Conservation (phyloP, 352 stramenopile genomes). For the Phytophthora palmivora region DNA sequence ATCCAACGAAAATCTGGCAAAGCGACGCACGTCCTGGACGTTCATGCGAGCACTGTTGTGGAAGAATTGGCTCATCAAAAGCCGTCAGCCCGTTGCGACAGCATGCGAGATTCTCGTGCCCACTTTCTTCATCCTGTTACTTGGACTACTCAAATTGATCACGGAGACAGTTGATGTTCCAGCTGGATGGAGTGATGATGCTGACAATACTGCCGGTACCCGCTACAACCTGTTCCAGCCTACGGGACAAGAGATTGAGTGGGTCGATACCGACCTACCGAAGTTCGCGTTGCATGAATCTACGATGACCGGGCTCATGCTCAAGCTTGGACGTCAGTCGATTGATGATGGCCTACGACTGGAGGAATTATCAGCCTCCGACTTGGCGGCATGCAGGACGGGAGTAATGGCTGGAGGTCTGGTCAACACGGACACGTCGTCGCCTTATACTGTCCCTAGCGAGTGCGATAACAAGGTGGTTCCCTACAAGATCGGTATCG, state of each 20-base stretch:
- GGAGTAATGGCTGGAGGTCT: conserved; percentile 42
- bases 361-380: conserved; percentile 40
- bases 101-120: conserved; percentile 61
- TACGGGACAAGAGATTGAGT: conserved; percentile 37
- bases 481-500: conserved; percentile 66
- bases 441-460: conserved; percentile 34
- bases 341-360: conserved; percentile 42
- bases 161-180: conserved; percentile 52
- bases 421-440: conserved; percentile 43
- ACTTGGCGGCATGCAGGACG: conserved; percentile 32
- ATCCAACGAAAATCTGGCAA: conserved; percentile 1
- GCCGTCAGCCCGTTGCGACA: conserved; percentile 50
- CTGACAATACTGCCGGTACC: conserved; percentile 21
- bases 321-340: conserved; percentile 51
- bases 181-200: conserved; percentile 51
- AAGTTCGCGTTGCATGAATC: conserved; percentile 59
- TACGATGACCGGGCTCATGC: conserved; percentile 61
- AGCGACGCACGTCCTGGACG: conserved; percentile 18
- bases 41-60: conserved; percentile 53
- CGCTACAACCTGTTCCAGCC: conserved; percentile 62
- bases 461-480: conserved; percentile 48
- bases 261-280: conserved; percentile 40
- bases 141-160: conserved; percentile 54
- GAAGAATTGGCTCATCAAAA: conserved; percentile 77
- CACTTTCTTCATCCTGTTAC: conserved; percentile 61